Base-by-base conservation (phyloP, 2,329 filamentous ascomycete genomes). In the Talaromyces piceae region DNA sequence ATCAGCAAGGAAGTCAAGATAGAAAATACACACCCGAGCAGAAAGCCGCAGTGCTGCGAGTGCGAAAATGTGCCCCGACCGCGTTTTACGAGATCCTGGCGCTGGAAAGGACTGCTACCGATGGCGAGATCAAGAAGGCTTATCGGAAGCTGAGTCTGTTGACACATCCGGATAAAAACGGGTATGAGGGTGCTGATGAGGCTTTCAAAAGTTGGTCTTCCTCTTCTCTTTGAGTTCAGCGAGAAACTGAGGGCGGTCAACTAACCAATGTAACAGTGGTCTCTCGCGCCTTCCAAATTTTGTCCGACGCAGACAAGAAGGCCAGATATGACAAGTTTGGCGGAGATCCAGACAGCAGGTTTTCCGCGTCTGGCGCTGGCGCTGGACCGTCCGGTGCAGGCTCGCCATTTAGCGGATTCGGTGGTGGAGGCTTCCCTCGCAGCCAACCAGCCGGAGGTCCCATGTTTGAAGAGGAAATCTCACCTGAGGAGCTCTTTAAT, bases 81-180 rank as follows among this genome's bases (percentile, higher is more conserved):
- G 88, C 88, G 16, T 98, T 94, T 71, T 98, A 98, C 75, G 93
- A 97, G 67, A 97, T 98, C 60, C 74, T 98, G 27, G 84, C 83
- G 20, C 72, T 96, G 45, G 80, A 85, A 60, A 76, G 77, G 56
- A 83, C 86, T 56, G 71, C 75, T 46, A 82, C 82, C 45, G 91
- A 97, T 60, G 71, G 77, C 56, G 91, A 97, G 63, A 90, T 98
- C 67, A 98, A 97, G 71, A 97, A 97, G 76, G 91, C 93, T 5
- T 98, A 98, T 73, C 82, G 91, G 64, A 97, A 95, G 73, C 79
- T 94, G 67, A 93, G 87, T 66, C 75, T 98, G 63, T 78, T 97
- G 64, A 98, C 93, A 54, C 93, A 98, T 76, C 93, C 93, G 57
- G 93, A 98, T 77, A 98, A 98, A 77, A 98, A 98, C 77, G 91